Percentiles rank a stretch among this genome's conserved stretches.
Conservation (phyloP, 306 rosid genomes). For the Herpetospermum pedunculosum region DNA sequence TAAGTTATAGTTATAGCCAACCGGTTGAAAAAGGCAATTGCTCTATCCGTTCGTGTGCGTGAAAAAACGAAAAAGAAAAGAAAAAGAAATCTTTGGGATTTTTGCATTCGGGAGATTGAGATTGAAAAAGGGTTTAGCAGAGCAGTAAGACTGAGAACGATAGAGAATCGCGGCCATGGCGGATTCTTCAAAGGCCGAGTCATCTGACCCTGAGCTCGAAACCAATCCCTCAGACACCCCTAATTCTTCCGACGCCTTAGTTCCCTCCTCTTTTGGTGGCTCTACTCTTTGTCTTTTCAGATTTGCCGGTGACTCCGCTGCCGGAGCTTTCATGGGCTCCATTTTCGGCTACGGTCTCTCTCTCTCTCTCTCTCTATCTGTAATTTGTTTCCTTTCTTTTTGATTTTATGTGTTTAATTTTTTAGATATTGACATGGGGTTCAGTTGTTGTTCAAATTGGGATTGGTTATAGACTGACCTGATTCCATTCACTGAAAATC, state of each 20-base stretch:
- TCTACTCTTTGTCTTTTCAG: conserved; percentile 64
- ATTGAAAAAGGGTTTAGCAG: background rate
- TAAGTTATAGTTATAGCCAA: no score
- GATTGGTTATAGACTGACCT: background rate
- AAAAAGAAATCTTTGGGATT: background rate
- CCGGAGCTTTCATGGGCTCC: conserved; percentile 94
- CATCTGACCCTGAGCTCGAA: conserved; percentile 21
- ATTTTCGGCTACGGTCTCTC: conserved; percentile 75
- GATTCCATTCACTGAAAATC: background rate
- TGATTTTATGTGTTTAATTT: background rate
- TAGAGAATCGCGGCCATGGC: conserved; percentile 28
- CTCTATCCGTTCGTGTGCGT: conserved; percentile 2
- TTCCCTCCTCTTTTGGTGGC: conserved; percentile 23
- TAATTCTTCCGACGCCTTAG: conserved; percentile 33
- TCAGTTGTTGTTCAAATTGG: background rate
- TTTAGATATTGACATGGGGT: background rate
- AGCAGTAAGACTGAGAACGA: background rate
- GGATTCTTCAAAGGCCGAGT: conserved; percentile 35
- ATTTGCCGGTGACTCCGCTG: conserved; percentile 65
- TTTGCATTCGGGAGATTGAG: background rate
- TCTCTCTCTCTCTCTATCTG: background rate
- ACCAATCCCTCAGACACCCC: conserved; percentile 18
- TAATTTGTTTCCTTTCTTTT: background rate
- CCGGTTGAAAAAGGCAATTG: background rate
- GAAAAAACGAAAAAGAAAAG: no score